phyloP scores from a whole-genome alignment of 2,329 filamentous ascomycete species.

The Sarocladium brachiariae region DNA sequence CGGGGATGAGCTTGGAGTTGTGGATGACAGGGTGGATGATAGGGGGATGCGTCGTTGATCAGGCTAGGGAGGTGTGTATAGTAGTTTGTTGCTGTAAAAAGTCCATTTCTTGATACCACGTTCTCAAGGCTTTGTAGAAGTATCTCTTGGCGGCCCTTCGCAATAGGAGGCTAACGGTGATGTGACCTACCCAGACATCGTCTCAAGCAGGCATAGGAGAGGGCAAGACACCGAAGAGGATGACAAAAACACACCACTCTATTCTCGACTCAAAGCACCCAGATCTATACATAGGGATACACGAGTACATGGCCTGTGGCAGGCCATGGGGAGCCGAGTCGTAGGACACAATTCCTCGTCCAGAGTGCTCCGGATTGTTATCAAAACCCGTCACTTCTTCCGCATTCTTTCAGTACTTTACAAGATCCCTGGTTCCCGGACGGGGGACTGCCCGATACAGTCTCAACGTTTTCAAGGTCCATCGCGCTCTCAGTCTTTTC shows the following conservation, averaged over 20 bases:
- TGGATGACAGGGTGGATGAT: background rate
- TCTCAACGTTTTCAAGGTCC: background rate
- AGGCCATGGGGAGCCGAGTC: background rate
- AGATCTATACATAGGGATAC: constrained; percentile 11
- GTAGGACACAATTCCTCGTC: constrained; percentile 3
- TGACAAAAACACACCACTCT: background rate
- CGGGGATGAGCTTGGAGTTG: background rate
- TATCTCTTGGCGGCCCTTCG: no score
- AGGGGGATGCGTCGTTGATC: background rate
- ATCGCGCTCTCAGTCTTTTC: background rate
- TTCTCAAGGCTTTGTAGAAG: background rate
- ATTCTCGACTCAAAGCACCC: constrained; percentile 4
- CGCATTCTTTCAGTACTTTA: constrained; percentile 5
- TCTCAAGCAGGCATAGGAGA: background rate
- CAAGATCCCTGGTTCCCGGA: background rate
- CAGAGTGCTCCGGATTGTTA: background rate
- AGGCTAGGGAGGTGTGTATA: background rate
- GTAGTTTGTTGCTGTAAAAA: constrained; percentile 8
- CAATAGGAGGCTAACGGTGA: no score
- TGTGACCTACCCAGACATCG: no score
- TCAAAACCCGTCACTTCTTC: background rate
- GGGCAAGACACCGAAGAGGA: background rate
- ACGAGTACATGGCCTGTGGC: background rate
- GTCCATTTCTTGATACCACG: constrained; percentile 5
- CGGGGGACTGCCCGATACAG: background rate